Evolutionary conservation across 306 rosid genomes (phyloP).

Genomic region (Neltuma alba): DNA sequence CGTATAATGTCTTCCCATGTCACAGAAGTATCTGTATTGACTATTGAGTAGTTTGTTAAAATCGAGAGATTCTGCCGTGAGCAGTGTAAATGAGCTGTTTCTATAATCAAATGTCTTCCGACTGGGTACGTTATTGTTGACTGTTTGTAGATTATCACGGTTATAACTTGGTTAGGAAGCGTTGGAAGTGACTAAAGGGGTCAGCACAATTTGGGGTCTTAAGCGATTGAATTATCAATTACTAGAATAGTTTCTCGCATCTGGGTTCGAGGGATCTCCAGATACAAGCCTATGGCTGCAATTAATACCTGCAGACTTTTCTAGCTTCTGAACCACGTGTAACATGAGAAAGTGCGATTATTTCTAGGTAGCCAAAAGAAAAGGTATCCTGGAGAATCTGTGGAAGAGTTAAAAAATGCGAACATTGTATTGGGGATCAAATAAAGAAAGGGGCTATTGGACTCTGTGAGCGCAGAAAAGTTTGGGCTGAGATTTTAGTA

Average conservation of each 20-base stretch:
- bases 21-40: conserved; percentile 31
- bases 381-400: neutral
- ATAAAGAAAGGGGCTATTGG: neutral
- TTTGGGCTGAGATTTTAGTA: neutral
- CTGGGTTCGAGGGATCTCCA: neutral
- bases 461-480: neutral
- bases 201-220: neutral
- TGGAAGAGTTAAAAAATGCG: neutral
- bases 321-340: neutral
- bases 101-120: conserved; percentile 10
- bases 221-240: too few relatives aligned
- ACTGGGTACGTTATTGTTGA: neutral
- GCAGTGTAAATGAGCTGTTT: conserved; percentile 41
- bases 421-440: neutral
- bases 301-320: neutral
- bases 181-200: neutral
- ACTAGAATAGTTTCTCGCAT: neutral
- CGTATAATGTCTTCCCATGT: conserved; percentile 10
- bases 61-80: conserved; percentile 25
- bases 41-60: conserved; percentile 26
- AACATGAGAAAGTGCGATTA: neutral
- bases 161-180: too few relatives aligned
- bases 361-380: neutral
- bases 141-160: too few relatives aligned
- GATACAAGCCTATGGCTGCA: neutral